These are phyloP conservation scores for Phytophthora pseudosyringae DNA, from an alignment of 352 stramenopile species.

Conservation along the genomic window DNA sequence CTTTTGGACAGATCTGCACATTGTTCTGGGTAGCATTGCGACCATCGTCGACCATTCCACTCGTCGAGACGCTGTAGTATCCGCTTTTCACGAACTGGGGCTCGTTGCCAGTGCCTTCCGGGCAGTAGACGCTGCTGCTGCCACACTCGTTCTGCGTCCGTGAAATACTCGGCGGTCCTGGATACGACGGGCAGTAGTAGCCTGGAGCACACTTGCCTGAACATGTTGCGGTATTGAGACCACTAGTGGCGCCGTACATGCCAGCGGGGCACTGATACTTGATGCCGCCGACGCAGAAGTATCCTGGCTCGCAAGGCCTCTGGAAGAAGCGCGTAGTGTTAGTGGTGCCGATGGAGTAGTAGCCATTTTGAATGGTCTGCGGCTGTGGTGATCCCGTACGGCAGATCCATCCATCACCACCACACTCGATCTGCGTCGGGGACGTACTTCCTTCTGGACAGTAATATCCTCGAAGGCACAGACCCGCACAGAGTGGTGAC, in stretches of 20 bases:
- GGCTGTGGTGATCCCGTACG: slow-evolving; percentile 52
- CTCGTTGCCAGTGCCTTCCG: slow-evolving; percentile 55
- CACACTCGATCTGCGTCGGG: slow-evolving; percentile 51
- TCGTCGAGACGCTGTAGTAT: slow-evolving; percentile 59
- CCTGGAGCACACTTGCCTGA: slow-evolving; percentile 68
- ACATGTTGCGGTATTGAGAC: slow-evolving; percentile 51
- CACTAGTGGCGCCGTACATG: slow-evolving; percentile 61
- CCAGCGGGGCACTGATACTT: slow-evolving; percentile 78
- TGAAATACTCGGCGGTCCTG: slow-evolving; percentile 43
- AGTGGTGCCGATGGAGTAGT: slow-evolving; percentile 69
- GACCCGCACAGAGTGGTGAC: slow-evolving; percentile 57
- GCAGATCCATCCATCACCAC: slow-evolving; percentile 53
- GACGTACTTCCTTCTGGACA: slow-evolving; percentile 61
- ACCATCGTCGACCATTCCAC: slow-evolving; percentile 37
- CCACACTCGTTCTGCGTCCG: slow-evolving; percentile 60
- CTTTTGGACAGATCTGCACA: slow-evolving; percentile 58
- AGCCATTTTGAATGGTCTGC: slow-evolving; percentile 46
- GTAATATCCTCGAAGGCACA: slow-evolving; percentile 73
- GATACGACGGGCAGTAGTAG: slow-evolving; percentile 78
- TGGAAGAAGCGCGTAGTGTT: slow-evolving; percentile 73
- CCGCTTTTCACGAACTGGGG: slow-evolving; percentile 50
- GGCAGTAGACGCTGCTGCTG: slow-evolving; percentile 61
- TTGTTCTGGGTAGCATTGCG: slow-evolving; percentile 62
- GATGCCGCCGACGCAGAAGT: slow-evolving; percentile 74
- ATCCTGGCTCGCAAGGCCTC: slow-evolving; percentile 67